phyloP scores from a whole-genome alignment of 495 filamentous ascomycete species.

The Tuber microsphaerosporum region DNA sequence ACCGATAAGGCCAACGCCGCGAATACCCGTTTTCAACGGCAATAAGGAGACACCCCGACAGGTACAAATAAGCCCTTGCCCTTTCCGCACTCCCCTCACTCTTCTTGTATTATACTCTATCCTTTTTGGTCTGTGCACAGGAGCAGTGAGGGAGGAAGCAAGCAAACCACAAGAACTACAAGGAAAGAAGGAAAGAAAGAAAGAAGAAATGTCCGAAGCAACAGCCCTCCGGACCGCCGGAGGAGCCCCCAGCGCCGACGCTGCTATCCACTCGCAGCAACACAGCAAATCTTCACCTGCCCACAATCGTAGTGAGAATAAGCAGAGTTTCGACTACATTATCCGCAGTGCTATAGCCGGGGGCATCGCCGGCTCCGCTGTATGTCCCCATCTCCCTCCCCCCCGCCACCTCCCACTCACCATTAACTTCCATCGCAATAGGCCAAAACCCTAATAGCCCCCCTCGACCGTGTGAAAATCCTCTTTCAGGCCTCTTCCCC shows the following conservation, averaged over 20 bases:
- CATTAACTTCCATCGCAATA: conserved; percentile 42
- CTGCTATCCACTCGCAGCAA: conserved; percentile 7
- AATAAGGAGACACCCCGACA: not conserved
- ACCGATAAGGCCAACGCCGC: not conserved
- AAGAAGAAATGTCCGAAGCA: conserved; percentile 13
- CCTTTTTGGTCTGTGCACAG: not conserved
- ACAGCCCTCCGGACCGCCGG: conserved; percentile 8
- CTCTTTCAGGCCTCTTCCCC: conserved; percentile 95
- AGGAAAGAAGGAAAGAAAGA: not conserved
- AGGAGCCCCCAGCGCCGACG: not conserved
- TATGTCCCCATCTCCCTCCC: conserved; percentile 46
- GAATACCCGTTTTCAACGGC: not conserved
- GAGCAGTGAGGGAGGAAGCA: not conserved
- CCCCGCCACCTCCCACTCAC: not conserved
- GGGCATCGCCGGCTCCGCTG: conserved; percentile 78
- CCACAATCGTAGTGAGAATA: conserved; percentile 33
- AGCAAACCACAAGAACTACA: not conserved
- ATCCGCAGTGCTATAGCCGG: conserved; percentile 74
- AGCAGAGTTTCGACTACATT: conserved; percentile 74
- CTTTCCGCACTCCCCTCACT: not conserved
- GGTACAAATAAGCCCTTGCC: not conserved
- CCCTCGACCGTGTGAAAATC: conserved; percentile 96
- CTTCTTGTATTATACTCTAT: not conserved
- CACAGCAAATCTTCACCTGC: conserved; percentile 14
- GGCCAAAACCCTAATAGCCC: conserved; percentile 93